phyloP scores from a whole-genome alignment of 768 basidiomycete species.

The Russula earlei region DNA sequence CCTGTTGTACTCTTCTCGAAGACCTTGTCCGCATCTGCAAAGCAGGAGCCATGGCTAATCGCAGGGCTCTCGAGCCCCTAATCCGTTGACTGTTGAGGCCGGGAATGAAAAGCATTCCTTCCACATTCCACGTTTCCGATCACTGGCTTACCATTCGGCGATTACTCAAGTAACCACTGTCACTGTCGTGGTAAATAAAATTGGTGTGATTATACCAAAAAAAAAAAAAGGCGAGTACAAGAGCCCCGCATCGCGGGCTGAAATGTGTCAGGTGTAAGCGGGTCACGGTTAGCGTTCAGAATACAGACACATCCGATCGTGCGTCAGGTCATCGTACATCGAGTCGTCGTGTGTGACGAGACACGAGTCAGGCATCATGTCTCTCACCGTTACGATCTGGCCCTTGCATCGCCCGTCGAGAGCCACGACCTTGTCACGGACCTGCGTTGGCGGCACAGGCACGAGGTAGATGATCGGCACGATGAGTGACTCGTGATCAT shows the following conservation, averaged over 20 bases:
- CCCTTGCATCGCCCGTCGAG: constrained; percentile 38
- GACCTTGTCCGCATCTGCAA: neutral
- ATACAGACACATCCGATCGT: constrained; percentile 16
- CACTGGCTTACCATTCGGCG: neutral
- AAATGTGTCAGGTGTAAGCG: too few species aligned
- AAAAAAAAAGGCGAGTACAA: neutral
- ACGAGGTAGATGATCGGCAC: constrained; percentile 35
- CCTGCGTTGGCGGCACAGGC: constrained; percentile 31
- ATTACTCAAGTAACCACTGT: neutral
- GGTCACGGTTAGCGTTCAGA: constrained; percentile 1
- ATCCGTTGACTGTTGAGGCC: too few species aligned
- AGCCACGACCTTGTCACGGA: constrained; percentile 42
- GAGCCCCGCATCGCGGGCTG: too few species aligned
- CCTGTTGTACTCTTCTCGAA: neutral
- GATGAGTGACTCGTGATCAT: constrained; percentile 29
- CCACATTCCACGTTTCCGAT: neutral
- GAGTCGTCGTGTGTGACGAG: constrained; percentile 16
- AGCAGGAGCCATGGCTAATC: too few species aligned
- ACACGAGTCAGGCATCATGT: constrained; percentile 16
- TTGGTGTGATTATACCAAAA: neutral
- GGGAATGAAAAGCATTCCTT: too few species aligned
- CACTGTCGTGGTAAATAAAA: neutral
- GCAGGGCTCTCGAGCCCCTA: neutral
- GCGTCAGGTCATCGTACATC: constrained; percentile 17
- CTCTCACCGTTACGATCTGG: constrained; percentile 17